Evolutionary conservation across 208 protist species (phyloP), one percentile per base, ranked within the genome.

Genomic region (Leishmania tropica): DNA sequence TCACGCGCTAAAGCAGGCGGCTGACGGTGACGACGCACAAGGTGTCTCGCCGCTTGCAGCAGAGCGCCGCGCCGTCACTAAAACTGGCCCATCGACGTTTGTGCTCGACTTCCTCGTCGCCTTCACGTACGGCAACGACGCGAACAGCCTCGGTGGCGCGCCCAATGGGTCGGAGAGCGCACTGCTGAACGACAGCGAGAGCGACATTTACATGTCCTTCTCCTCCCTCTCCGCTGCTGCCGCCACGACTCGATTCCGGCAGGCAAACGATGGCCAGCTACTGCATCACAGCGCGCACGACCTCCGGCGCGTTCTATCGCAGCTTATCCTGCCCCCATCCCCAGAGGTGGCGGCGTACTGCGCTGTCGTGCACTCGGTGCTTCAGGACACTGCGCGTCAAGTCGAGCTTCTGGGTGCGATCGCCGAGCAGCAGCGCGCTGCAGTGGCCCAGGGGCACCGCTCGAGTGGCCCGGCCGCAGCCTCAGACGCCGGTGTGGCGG

Each of bases 281-380:
- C 83, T 83, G 78, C 74, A 67, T n/a, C 83, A 80, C 62, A 81
- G 75, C 35, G 86, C 89, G 17, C 82, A 84, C 53, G 90, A 96
- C 21, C 75, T 95, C 1, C 48, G 79, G 48, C 88, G 86, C 19
- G 81, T 87, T 51, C 80, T 96, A 11, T 40, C 76, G 56, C 79
- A 89, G 45, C 85, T 94, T 60, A 80, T 97, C 28, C 83, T 97
- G 31, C 91, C 91, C 0, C 73, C 81, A 19, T 90, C 94, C 35
- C 88, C 94, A 31, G 94, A 97, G 77, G 68, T 96, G 51, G 54
- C 71, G 67, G 84, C 81, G 64, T 91, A 85, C 67, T 78, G 94
- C 67, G 75, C 71, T 47, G 78, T 93, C 51, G 78, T 96, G 56
- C 45, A 80, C 11, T 24, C 76, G 6, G 83, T 92, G 19, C 79